phyloP scores from a whole-genome alignment of 495 filamentous ascomycete genomes.

The Penicillium samsonianum region DNA sequence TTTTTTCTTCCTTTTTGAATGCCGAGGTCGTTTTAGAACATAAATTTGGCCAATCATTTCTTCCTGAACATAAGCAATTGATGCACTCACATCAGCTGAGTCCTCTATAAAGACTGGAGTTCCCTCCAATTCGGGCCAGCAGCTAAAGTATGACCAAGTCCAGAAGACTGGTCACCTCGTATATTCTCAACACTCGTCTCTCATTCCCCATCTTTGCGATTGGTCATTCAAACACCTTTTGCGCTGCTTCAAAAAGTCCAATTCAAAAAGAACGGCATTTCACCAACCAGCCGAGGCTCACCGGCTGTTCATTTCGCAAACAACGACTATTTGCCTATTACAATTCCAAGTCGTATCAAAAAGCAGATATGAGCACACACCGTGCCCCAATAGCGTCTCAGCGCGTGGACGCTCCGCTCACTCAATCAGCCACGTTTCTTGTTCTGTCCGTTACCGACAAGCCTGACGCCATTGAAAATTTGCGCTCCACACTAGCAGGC shows the following conservation, averaged over 20 bases:
- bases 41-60: background rate
- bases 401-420: slow-evolving; percentile 51
- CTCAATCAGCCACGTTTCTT: slow-evolving; percentile 53
- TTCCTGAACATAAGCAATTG: background rate
- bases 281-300: background rate
- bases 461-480: slow-evolving; percentile 36
- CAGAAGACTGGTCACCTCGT: background rate
- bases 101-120: background rate
- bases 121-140: background rate
- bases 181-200: background rate
- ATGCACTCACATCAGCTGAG: background rate
- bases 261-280: background rate
- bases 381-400: slow-evolving; percentile 43
- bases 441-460: slow-evolving; percentile 45
- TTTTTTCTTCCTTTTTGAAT: background rate
- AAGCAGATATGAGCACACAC: slow-evolving; percentile 31
- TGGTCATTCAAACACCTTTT: background rate
- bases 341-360: background rate
- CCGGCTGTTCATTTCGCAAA: background rate
- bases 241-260: background rate
- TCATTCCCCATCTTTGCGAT: background rate
- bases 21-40: background rate
- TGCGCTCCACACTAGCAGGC: slow-evolving; percentile 47
- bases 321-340: background rate
- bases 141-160: slow-evolving; percentile 7